These are phyloP conservation scores for Asterophora parasitica DNA, from an alignment of 768 basidiomycete species.

Conservation along the genomic window DNA sequence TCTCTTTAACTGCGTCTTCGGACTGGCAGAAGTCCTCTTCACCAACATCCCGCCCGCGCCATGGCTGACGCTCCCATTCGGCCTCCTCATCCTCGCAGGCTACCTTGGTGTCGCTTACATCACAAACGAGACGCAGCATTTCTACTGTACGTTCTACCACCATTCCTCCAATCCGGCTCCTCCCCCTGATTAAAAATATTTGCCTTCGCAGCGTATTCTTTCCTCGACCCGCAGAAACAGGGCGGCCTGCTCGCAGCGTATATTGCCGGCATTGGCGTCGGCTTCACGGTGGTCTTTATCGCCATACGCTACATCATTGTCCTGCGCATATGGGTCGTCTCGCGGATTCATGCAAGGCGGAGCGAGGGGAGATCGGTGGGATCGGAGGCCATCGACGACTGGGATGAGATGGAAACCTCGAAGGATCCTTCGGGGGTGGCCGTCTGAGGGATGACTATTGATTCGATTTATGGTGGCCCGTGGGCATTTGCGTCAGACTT, in stretches of 20 bases:
- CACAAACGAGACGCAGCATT: constrained; percentile 52
- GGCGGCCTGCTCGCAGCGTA: constrained; percentile 49
- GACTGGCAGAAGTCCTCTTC: constrained; percentile 51
- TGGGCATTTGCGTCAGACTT: neutral
- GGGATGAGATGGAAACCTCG: constrained; percentile 36
- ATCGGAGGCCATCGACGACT: constrained; percentile 35
- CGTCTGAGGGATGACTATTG: neutral
- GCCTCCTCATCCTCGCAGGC: constrained; percentile 43
- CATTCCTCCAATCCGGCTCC: neutral
- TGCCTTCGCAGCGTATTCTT: constrained; percentile 47
- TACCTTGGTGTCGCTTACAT: constrained; percentile 72
- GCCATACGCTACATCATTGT: constrained; percentile 38
- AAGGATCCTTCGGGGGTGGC: neutral
- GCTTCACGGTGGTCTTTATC: constrained; percentile 46
- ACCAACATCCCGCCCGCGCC: constrained; percentile 49
- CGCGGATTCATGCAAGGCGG: constrained; percentile 13
- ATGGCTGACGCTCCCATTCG: constrained; percentile 45
- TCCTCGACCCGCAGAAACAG: constrained; percentile 51
- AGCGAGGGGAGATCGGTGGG: neutral
- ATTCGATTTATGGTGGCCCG: too few relatives aligned
- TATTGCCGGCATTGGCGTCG: constrained; percentile 55
- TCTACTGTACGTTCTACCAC: constrained; percentile 54
- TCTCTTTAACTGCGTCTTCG: constrained; percentile 52
- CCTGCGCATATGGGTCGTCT: constrained; percentile 31
- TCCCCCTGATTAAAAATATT: neutral